Conservation (phyloP, 179 eudicot species). For the Drosera spatulata region DNA sequence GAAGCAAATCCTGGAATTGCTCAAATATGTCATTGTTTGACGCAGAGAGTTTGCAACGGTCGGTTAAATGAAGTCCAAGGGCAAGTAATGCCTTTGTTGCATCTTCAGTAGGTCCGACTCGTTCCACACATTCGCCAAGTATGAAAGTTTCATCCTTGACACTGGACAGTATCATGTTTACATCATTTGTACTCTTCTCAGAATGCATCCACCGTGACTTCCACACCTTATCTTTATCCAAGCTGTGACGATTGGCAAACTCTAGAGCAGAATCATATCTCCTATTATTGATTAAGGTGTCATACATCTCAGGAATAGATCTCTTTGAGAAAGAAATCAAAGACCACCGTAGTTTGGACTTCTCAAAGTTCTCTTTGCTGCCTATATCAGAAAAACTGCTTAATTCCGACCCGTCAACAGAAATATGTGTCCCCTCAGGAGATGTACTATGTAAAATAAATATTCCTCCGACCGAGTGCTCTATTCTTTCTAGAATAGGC, state of each 20-base stretch:
- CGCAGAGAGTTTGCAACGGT: conserved; percentile 40
- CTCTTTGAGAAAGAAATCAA: conserved; percentile 53
- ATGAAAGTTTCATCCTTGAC: conserved; percentile 78
- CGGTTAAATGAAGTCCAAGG: conserved; percentile 63
- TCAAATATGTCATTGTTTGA: conserved; percentile 23
- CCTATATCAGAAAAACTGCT: conserved; percentile 25
- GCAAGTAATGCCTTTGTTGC: conserved; percentile 56
- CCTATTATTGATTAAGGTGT: conserved; percentile 41
- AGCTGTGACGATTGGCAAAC: conserved; percentile 65
- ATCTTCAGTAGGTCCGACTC: conserved; percentile 80
- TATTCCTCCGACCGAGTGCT: conserved; percentile 33
- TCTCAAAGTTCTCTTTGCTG: conserved; percentile 22
- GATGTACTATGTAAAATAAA: conserved; percentile 57
- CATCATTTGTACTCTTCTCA: conserved; percentile 49
- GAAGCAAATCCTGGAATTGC: conserved; percentile 59
- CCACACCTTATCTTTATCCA: conserved; percentile 73
- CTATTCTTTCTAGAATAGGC: conserved; percentile 57
- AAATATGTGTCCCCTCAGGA: conserved; percentile 22
- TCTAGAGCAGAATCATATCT: conserved; percentile 63
- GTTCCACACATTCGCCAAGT: conserved; percentile 66
- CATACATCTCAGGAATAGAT: conserved; percentile 76
- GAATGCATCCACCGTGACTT: conserved; percentile 90
- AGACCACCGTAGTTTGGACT: conserved; percentile 50
- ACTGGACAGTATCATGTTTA: conserved; percentile 47
- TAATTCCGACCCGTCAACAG: conserved; percentile 17